Evolutionary conservation across 306 rosid genomes (phyloP), one percentile per base, ranked within the genome.

Genomic region (Pyrus pyrifolia): DNA sequence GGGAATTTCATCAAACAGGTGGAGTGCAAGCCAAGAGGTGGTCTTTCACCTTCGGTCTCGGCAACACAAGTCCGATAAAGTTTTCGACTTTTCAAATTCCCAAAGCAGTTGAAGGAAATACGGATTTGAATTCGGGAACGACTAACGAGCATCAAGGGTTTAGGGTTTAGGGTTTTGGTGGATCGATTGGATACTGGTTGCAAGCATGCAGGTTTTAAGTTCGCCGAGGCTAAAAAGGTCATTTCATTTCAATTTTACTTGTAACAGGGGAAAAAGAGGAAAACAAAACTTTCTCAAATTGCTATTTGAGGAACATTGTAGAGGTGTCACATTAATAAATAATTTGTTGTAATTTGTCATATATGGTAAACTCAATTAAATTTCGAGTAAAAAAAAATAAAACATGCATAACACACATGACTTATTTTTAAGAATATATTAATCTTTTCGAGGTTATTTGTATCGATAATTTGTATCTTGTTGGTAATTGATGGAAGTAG

Each of bases 1-100:
- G 72, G 74, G 80, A 53, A 70, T 40, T 63, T 67, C 53, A 72
- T 81, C 85, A n/a, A 81, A 72, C 76, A 81, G 23, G 6, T 67
- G 53, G 66, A 67, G 21, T n/a, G 75, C 79, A 67, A 13, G 35
- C 42, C 66, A 71, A 74, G 49, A 35, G 21, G 9, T 22, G 72
- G 15, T 57, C 64, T 65, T 75, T 69, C 73, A 30, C 18, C 51
- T n/a, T 12, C 29, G 22, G 13, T 5, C 53, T 4, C 30, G 2
- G 19, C 51, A 11, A 27, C 74, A 15, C 22, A 30, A 63, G 68
- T 63, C 4, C 22, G 22, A 31, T 17, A 63, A 17, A 3, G 4
- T 30, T 25, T 60, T 58, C 30, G 63, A 8, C 35, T 13, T 61
- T 13, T 25, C 2, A 27, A 30, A 11, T 30, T 63, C 42, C 45